Evolutionary conservation across 805 yeast species (phyloP).

Genomic region (Saccharomycopsis oosterbeekiorum): DNA sequence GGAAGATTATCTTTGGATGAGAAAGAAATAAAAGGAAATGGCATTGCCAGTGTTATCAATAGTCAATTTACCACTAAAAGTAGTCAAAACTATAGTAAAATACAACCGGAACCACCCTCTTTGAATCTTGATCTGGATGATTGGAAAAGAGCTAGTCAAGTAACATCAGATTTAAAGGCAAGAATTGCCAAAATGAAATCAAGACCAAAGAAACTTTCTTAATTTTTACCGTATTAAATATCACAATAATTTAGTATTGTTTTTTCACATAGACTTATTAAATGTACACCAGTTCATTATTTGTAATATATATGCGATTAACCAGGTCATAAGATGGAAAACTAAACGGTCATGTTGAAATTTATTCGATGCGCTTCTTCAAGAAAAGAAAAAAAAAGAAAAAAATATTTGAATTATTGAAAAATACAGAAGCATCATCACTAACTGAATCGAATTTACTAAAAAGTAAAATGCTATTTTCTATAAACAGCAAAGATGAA

Average conservation of each 20-base stretch:
- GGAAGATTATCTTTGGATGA: constrained; percentile 24
- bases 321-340: too few species aligned
- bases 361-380: too few species aligned
- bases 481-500: background rate
- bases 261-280: too few species aligned
- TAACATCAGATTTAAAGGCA: constrained; percentile 75
- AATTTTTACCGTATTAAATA: background rate
- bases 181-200: constrained; percentile 87
- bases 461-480: too few species aligned
- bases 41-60: background rate
- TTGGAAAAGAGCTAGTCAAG: constrained; percentile 87
- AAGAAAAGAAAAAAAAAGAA: too few species aligned
- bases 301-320: too few species aligned
- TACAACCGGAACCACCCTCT: background rate
- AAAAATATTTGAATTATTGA: too few species aligned
- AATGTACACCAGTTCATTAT: too few species aligned
- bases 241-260: background rate
- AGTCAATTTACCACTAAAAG: background rate
- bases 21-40: constrained; percentile 20
- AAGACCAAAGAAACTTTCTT: constrained; percentile 28
- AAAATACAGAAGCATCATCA: too few species aligned
- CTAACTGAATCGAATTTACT: too few species aligned
- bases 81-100: background rate
- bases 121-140: constrained; percentile 30
- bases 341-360: too few species aligned